These are phyloP conservation scores for Myxozyma nipponensis DNA, from an alignment of 805 yeast genomes.

Conservation along the genomic window DNA sequence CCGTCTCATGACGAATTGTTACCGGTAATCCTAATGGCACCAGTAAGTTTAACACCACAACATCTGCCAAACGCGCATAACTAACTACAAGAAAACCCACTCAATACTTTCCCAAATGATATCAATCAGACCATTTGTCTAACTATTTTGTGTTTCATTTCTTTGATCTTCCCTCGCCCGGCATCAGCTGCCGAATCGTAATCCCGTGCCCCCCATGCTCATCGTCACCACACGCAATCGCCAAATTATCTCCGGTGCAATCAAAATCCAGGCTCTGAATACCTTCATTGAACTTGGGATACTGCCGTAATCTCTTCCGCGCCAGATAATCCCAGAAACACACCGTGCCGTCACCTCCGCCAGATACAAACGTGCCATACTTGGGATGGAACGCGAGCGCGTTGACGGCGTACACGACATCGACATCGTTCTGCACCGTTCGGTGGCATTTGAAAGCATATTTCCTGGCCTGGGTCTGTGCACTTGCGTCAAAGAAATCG, in stretches of 20 bases:
- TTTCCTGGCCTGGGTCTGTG: slow-evolving; percentile 42
- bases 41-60: too few species aligned
- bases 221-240: slow-evolving; percentile 51
- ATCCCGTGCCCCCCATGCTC: slow-evolving; percentile 19
- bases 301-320: slow-evolving; percentile 45
- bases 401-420: slow-evolving; percentile 53
- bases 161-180: slow-evolving; percentile 35
- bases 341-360: slow-evolving; percentile 50
- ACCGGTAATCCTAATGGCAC: slow-evolving; percentile 17
- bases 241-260: slow-evolving; percentile 37
- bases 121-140: too few species aligned
- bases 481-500: slow-evolving; percentile 56
- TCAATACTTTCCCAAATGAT: too few species aligned
- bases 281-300: slow-evolving; percentile 39
- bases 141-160: not conserved
- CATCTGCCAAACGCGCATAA: too few species aligned
- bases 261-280: slow-evolving; percentile 43
- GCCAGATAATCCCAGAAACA: slow-evolving; percentile 51
- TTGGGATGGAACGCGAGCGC: slow-evolving; percentile 44
- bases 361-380: slow-evolving; percentile 45
- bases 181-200: slow-evolving; percentile 17
- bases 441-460: slow-evolving; percentile 86
- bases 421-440: slow-evolving; percentile 41
- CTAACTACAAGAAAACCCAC: too few species aligned
- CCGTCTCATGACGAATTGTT: slow-evolving; percentile 93